Conservation (phyloP, 208 protist species). For the Sergeia podlipaevii region DNA sequence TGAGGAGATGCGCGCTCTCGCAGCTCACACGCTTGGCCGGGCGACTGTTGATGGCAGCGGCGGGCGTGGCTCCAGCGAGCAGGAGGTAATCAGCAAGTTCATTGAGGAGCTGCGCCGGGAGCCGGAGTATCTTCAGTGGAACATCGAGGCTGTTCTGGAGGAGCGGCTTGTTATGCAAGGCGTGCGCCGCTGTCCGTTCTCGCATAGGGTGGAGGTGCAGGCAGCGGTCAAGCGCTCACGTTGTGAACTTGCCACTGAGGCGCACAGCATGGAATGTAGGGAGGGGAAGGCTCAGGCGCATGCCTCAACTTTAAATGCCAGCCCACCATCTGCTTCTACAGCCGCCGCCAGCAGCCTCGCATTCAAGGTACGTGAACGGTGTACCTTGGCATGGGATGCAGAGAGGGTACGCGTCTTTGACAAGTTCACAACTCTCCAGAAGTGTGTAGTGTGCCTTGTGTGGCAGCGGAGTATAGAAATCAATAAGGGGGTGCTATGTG, state of each 20-base stretch:
- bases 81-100: constrained; percentile 21
- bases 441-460: constrained; percentile 55
- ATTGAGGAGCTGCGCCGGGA: constrained; percentile 71
- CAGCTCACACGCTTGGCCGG: neutral
- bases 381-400: constrained; percentile 7
- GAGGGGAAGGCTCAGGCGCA: neutral
- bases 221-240: constrained; percentile 26
- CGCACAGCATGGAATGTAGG: constrained; percentile 1
- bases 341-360: neutral
- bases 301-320: neutral
- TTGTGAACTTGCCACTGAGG: constrained; percentile 3
- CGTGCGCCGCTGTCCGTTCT: constrained; percentile 44
- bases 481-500: constrained; percentile 35
- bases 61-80: constrained; percentile 4
- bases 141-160: constrained; percentile 60
- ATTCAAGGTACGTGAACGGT: neutral
- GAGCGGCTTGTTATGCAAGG: constrained; percentile 44
- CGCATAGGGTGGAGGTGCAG: constrained; percentile 36
- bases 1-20: constrained; percentile 1
- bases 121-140: constrained; percentile 71
- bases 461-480: constrained; percentile 53
- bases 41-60: neutral
- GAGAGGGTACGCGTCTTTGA: constrained; percentile 49
- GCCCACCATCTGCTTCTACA: neutral
- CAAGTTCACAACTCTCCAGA: constrained; percentile 52